Evolutionary conservation across 495 filamentous ascomycete genomes (phyloP).

Genomic region (Penicillium robsamsonii): DNA sequence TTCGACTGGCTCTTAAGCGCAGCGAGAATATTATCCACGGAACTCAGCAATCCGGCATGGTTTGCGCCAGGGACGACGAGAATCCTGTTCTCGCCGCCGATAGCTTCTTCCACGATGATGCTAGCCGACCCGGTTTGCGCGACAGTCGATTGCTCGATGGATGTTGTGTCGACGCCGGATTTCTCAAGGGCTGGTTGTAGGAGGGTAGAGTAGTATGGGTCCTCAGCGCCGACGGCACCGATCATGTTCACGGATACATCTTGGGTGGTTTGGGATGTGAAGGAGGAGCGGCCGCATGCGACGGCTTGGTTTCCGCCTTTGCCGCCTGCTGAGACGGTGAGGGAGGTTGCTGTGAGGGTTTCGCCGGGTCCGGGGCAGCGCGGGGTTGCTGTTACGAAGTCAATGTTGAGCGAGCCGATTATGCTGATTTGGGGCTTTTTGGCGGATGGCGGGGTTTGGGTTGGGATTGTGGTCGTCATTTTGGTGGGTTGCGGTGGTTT

Average conservation of each 20-base stretch:
- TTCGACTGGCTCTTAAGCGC: constrained; percentile 3
- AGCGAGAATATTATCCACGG: constrained; percentile 8
- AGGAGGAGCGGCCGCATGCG: constrained; percentile 28
- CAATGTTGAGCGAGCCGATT: constrained; percentile 30
- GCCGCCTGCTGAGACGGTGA: constrained; percentile 25
- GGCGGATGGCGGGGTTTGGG: background rate
- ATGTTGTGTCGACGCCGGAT: constrained; percentile 23
- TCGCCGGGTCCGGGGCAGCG: constrained; percentile 26
- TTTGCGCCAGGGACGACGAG: constrained; percentile 73
- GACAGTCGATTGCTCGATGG: constrained; percentile 14
- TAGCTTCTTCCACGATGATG: constrained; percentile 29
- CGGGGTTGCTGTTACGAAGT: constrained; percentile 28
- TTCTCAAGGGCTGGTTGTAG: constrained; percentile 20
- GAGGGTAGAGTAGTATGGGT: constrained; percentile 23
- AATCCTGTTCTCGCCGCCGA: constrained; percentile 70
- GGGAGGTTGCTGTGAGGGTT: constrained; percentile 29
- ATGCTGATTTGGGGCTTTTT: constrained; percentile 20
- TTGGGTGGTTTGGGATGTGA: constrained; percentile 16
- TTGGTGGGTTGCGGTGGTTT: background rate
- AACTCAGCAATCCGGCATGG: constrained; percentile 36
- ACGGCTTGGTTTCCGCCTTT: constrained; percentile 33
- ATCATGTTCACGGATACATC: constrained; percentile 28
- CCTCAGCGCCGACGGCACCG: constrained; percentile 25
- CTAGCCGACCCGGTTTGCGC: constrained; percentile 27
- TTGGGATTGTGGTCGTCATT: constrained; percentile 8